Evolutionary conservation across 345 rosid species (phyloP).

Genomic region (Salix purpurea): DNA sequence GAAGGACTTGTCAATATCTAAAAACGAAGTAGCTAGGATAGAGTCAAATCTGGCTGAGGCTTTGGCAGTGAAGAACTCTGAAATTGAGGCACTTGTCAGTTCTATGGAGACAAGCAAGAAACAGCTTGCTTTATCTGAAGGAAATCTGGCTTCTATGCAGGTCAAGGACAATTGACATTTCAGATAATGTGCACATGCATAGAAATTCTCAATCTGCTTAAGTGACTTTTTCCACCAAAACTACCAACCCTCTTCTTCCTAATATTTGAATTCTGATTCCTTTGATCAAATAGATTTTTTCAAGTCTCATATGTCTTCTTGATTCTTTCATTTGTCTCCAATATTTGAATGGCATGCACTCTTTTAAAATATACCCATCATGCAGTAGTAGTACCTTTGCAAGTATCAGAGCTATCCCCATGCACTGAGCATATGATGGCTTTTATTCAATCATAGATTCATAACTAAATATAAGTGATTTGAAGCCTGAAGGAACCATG

Average conservation of each 20-base stretch:
- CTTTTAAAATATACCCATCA: too few relatives aligned
- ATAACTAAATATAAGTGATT: too few relatives aligned
- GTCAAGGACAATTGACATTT: constrained; percentile 27
- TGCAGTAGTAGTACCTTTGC: background rate
- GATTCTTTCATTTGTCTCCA: background rate
- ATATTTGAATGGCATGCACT: background rate
- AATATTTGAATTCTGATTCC: too few relatives aligned
- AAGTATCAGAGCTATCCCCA: background rate
- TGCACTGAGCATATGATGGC: background rate
- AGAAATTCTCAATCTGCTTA: background rate
- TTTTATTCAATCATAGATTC: background rate
- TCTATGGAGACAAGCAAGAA: constrained; percentile 76
- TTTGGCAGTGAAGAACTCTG: constrained; percentile 84
- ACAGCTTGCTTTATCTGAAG: constrained; percentile 80
- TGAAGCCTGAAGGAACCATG: too few relatives aligned
- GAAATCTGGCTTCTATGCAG: constrained; percentile 89
- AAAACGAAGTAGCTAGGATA: constrained; percentile 70
- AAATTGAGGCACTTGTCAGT: constrained; percentile 74
- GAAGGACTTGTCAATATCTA: constrained; percentile 67
- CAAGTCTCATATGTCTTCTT: background rate
- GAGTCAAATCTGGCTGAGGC: constrained; percentile 87
- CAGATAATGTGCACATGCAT: background rate
- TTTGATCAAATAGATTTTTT: too few relatives aligned
- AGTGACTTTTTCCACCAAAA: background rate
- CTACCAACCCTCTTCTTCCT: background rate